Percentiles rank a stretch among this genome's conserved stretches.
Evolutionary conservation across 352 stramenopile species (phyloP).

Genomic region (Blastocystis sp.): DNA sequence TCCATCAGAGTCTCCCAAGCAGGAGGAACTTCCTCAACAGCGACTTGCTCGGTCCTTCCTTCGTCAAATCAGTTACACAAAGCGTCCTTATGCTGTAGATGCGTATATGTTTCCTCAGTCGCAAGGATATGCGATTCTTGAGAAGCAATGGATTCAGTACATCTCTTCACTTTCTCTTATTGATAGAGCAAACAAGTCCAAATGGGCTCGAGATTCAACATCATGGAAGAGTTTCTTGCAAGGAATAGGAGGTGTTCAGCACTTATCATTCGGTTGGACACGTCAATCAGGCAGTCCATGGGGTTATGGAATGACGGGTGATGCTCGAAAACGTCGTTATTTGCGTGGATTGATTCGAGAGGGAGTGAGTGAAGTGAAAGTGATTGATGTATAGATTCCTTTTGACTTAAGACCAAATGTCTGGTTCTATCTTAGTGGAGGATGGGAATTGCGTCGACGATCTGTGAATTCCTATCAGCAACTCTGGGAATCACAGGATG

Average conservation of each 20-base stretch:
- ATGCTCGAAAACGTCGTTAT: neutral
- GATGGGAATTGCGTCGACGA: neutral
- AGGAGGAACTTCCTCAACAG: neutral
- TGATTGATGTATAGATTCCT: neutral
- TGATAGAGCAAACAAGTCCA: neutral
- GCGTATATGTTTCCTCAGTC: constrained; percentile 22
- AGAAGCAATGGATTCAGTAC: neutral
- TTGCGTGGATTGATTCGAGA: neutral
- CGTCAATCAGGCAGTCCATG: constrained; percentile 29
- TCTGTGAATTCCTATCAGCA: constrained; percentile 15
- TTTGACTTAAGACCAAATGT: neutral
- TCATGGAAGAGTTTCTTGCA: constrained; percentile 13
- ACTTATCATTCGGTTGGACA: neutral
- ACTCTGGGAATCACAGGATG: neutral
- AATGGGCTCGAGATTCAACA: neutral
- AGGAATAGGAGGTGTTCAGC: constrained; percentile 5
- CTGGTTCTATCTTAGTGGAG: constrained; percentile 46
- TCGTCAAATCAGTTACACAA: neutral
- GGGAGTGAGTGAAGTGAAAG: neutral
- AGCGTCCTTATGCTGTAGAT: constrained; percentile 3
- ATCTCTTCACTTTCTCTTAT: neutral
- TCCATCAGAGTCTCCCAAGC: neutral
- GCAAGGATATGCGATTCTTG: constrained; percentile 32
- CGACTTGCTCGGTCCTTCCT: neutral
- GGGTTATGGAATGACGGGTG: neutral